Percentiles rank a stretch among this genome's conserved stretches.
These are phyloP conservation scores for Melaleuca quinquenervia DNA, from an alignment of 345 rosid genomes.

Conservation along the genomic window DNA sequence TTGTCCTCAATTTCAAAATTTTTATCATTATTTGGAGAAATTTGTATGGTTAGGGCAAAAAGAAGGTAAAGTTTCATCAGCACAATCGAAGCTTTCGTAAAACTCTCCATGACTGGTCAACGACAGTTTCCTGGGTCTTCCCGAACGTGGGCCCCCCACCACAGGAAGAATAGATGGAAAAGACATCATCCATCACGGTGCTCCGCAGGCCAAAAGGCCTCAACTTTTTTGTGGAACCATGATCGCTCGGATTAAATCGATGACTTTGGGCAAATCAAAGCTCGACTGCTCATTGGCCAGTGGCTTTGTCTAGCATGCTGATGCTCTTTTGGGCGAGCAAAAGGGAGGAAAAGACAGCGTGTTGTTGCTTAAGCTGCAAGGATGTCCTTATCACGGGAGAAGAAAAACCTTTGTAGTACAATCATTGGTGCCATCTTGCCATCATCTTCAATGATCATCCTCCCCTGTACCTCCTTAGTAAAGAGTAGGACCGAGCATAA, in stretches of 20 bases:
- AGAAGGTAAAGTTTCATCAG: not conserved
- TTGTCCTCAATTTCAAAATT: not conserved
- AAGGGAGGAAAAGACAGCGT: not conserved
- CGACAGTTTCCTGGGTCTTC: not conserved
- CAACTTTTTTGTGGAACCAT: not conserved
- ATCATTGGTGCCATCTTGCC: not conserved
- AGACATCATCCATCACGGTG: not conserved
- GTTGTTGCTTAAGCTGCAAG: not conserved
- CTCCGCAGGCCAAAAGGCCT: not conserved
- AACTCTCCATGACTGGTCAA: not conserved
- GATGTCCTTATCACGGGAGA: not conserved
- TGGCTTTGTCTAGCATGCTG: not conserved
- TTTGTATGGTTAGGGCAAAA: not conserved
- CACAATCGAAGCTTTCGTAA: not conserved
- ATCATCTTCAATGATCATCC: not conserved
- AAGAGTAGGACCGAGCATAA: too few relatives aligned
- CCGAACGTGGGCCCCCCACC: not conserved
- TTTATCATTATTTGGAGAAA: not conserved
- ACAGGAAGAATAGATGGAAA: not conserved
- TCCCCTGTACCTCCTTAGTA: too few relatives aligned
- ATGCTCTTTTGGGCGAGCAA: not conserved
- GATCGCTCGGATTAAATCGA: not conserved
- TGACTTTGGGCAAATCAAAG: not conserved
- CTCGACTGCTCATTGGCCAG: not conserved
- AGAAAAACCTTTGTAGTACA: not conserved